Conservation (phyloP, 805 yeast genomes). For the Myxozyma nipponensis region DNA sequence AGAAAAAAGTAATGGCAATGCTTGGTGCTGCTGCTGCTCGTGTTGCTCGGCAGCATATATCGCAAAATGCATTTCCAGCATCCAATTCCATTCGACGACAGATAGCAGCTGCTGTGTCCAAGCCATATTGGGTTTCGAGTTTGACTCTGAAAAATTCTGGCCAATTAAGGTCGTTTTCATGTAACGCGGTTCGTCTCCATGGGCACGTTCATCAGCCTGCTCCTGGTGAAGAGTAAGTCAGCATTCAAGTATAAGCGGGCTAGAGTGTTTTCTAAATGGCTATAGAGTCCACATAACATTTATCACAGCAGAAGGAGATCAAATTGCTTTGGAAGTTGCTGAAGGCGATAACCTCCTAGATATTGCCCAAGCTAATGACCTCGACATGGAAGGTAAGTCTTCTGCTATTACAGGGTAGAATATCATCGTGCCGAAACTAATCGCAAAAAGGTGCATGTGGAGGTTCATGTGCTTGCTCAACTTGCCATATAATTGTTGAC, state of each 20-base stretch:
- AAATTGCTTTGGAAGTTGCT: conserved; percentile 74
- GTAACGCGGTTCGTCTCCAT: conserved; percentile 44
- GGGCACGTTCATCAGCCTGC: conserved; percentile 89
- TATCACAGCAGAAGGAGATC: conserved; percentile 87
- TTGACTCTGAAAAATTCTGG: too few species aligned
- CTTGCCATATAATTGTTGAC: conserved; percentile 94
- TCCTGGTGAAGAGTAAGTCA: conserved; percentile 77
- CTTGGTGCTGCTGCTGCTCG: too few species aligned
- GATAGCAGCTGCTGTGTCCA: too few species aligned
- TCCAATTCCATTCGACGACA: too few species aligned
- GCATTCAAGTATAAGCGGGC: too few species aligned
- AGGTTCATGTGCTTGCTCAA: conserved; percentile 98
- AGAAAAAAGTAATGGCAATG: too few species aligned
- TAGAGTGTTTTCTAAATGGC: background rate
- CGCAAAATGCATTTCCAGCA: too few species aligned
- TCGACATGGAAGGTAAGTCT: conserved; percentile 85
- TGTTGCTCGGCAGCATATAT: too few species aligned
- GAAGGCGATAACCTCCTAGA: conserved; percentile 91
- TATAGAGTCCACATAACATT: conserved; percentile 64
- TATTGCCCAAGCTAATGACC: conserved; percentile 87
- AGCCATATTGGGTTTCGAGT: too few species aligned
- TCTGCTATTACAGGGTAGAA: background rate
- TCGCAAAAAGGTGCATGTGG: conserved; percentile 77
- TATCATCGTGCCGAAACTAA: too few species aligned
- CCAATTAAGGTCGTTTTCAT: too few species aligned